These are phyloP conservation scores for Fusarium tanahbumbuense DNA, from an alignment of 2,329 filamentous ascomycete species.

Conservation along the genomic window DNA sequence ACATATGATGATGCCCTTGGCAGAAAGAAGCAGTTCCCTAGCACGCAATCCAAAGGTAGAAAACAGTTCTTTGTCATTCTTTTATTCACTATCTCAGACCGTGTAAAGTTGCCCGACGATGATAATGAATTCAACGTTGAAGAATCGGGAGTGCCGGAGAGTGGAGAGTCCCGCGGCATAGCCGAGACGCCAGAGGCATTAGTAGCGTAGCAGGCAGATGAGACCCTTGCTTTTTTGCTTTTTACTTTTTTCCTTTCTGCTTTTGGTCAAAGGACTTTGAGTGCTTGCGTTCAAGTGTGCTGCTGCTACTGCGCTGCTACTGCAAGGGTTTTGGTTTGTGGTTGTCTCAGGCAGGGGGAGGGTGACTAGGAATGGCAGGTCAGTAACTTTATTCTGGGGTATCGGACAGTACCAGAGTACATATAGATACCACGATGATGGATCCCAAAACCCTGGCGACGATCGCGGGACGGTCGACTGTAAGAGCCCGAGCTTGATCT, in stretches of 20 bases:
- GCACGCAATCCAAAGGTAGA: not conserved
- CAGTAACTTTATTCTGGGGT: not conserved
- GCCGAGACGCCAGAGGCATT: slow-evolving; percentile 28
- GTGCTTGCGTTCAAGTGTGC: slow-evolving; percentile 12
- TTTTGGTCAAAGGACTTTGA: slow-evolving; percentile 7
- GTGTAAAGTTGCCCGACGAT: not conserved
- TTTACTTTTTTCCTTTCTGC: not conserved
- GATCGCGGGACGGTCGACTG: slow-evolving; percentile 14
- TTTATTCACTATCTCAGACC: not conserved
- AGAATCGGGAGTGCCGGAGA: slow-evolving; percentile 31
- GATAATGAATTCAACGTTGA: not conserved
- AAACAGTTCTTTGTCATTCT: not conserved
- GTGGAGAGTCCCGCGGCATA: slow-evolving; percentile 26
- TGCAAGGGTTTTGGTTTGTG: slow-evolving; percentile 19
- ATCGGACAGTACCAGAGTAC: not conserved
- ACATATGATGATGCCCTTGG: not conserved
- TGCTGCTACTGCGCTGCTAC: not conserved
- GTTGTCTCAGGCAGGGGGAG: slow-evolving; percentile 4
- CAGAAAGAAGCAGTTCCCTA: not conserved
- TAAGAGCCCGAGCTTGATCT: slow-evolving; percentile 19
- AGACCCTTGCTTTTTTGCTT: slow-evolving; percentile 12
- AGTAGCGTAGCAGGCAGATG: slow-evolving; percentile 15
- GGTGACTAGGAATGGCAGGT: slow-evolving; percentile 5
- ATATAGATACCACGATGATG: not conserved
- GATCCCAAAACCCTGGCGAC: slow-evolving; percentile 25